Base-by-base conservation (phyloP, 768 basidiomycete species). In the Phlebiopsis flavidoalba region DNA sequence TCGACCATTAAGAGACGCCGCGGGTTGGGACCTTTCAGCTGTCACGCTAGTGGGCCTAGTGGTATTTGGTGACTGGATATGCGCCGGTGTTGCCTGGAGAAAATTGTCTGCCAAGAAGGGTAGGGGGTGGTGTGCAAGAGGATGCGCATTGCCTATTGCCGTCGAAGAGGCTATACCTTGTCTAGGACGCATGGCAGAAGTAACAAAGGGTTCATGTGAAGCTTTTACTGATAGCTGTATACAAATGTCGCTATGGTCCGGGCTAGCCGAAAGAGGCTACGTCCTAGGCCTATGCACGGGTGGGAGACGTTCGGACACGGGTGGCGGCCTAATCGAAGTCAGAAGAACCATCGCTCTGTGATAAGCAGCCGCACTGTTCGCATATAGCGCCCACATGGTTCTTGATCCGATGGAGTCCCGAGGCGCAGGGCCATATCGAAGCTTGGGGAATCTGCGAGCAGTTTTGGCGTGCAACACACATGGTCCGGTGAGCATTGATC, bases 311-410 rank as follows among this genome's bases (percentile, higher is more conserved):
- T n/a, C 26, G 26, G 26, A 43, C 8, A n/a, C n/a, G n/a, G 17
- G 11, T 43, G 40, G 11, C 40, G 40, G 21, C n/a, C 66, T 75
- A 87, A 73, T 89, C 86, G 74, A 80, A 80, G 70, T 91, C 87
- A 74, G n/a, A n/a, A n/a, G n/a, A n/a, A 93, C 87, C 86, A 91
- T 91, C n/a, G n/a, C 63, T 89, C 89, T n/a, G n/a, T n/a, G 72
- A 93, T 91, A 60, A n/a, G 91, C 87, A 73, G n/a, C 91, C 91
- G 72, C 91, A 93, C 77, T 91, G 81, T 79, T 91, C 90, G 73
- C 91, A 93, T n/a, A 71, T 89, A n/a, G 87, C 68, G 85, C 87
- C 91, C 91, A 93, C 89, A 93, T 91, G 17, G 89, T 86, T 60
- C 87, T 79, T 70, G 82, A 83, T 62, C 90, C 90, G 64, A n/a